Evolutionary conservation across 768 basidiomycete genomes (phyloP), one percentile per base, ranked within the genome.

Genomic region (Lactarius hengduanensis): DNA sequence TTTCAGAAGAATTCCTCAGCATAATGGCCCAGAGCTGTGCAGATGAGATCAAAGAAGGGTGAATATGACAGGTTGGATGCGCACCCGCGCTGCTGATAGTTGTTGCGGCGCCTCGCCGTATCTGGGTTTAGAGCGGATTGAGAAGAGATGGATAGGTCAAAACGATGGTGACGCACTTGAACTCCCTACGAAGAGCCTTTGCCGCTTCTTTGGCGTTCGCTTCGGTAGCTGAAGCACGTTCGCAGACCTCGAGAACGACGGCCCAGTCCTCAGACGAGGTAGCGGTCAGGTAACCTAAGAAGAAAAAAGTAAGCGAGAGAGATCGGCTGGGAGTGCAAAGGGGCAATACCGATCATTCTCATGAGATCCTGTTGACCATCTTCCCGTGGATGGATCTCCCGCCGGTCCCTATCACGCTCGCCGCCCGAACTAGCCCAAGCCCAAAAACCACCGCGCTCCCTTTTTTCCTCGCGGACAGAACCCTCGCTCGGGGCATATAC

Each of bases 21-120:
- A 96, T 90, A 71, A 96, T 88, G 2, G 93, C 89, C 94, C 94
- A 96, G 8, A 97, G 74, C 90, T 92, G 68, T 26, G 47, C 61
- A 15, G 28, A 60, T 1, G 55, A 59, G 55, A 68, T 65, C 30
- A 41, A 11, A 34, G 56, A n/a, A 56, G n/a, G 22, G 68, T 58
- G 10, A 22, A 13, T 28, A 1, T 26, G 26, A 40, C 20, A 41
- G 10, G 45, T 45, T 32, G 5, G 43, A 53, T 28, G 58, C 70
- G 53, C 30, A 71, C 70, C 47, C 63, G 61, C 28, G 70, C 70
- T 41, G 70, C 70, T 16, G 70, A 69, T 40, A 71, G 58, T 59
- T 71, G 70, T 45, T 69, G 68, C 36, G 64, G 55, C 30, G 63
- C n/a, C 2, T 70, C 57, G 69, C 68, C n/a, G 68, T 72, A 36